Evolutionary conservation across 1,139 yeast species (phyloP), one percentile per base, ranked within the genome.

Genomic region (Debaryomyces fabryi): DNA sequence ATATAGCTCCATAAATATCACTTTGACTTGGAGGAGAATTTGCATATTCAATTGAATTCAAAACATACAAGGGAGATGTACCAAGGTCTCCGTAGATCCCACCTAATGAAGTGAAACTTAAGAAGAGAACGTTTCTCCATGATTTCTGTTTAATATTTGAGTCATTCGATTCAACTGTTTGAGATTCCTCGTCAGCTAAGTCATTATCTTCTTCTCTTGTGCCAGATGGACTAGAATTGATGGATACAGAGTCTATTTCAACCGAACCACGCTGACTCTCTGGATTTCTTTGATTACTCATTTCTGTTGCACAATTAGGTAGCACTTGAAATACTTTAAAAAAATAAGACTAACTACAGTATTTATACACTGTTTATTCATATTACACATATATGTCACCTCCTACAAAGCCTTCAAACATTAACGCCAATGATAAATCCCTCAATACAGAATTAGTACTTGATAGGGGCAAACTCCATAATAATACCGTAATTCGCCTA

Each of bases 61-160:
- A 62, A 9, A 75, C 78, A 58, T 82, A 82, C 49, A 82, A 65
- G 1, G 86, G 86, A 10, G 85, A 79, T 4, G 86, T 82, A 29
- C 84, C 85, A 47, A 82, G 65, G 61, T 82, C 86, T 51, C 87
- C 86, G 58, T 81, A 82, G 43, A 82, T 79, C 12, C 83, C 81
- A 27, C 86, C 86, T 36, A 82, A 65, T 2, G 78, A 71, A 3
- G 74, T 63, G 48, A 73, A 74, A 1, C 66, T 55, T 24, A 69
- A 55, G 46, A 62, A 48, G 10, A 63, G 49, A 8, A 64, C 52
- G 41, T 62, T 61, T 45, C 59, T 56, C 68, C 68, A 60, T 15
- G 60, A 48, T 46, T 59, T 61, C 35, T 58, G 64, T 15, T 47
- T 52, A 5, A 46, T 13, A 4, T 13, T 30, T 13, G 18, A 13